Percentiles rank a stretch among this genome's conserved stretches.
These are phyloP conservation scores for Sphaerulina musiva DNA, from an alignment of 2,329 filamentous ascomycete species.

Conservation along the genomic window DNA sequence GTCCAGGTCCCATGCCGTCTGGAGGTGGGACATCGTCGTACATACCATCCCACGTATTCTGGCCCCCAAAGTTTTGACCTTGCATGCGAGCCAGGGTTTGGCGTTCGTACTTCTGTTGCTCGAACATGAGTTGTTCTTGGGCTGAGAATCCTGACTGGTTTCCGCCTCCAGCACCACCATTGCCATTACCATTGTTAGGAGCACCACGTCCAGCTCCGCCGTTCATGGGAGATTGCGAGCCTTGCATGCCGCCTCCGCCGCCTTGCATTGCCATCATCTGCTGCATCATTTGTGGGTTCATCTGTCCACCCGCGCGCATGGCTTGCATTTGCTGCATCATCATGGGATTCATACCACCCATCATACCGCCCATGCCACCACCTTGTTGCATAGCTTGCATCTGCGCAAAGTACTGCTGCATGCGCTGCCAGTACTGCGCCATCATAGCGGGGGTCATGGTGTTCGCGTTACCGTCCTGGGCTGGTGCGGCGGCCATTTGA, in stretches of 20 bases:
- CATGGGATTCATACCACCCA: constrained; percentile 52
- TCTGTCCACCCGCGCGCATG: constrained; percentile 32
- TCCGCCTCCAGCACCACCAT: constrained; percentile 19
- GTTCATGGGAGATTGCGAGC: constrained; percentile 20
- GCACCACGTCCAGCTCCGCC: constrained; percentile 38
- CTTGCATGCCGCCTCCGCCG: constrained; percentile 35
- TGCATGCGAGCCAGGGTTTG: constrained; percentile 54
- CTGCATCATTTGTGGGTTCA: constrained; percentile 54
- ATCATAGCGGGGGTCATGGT: constrained; percentile 94
- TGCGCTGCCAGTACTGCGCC: constrained; percentile 96
- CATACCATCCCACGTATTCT: constrained; percentile 86
- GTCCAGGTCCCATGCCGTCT: constrained; percentile 46
- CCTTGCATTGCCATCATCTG: constrained; percentile 27
- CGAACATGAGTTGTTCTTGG: constrained; percentile 66
- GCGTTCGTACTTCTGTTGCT: constrained; percentile 72
- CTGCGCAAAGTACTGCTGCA: constrained; percentile 93
- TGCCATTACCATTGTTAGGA: constrained; percentile 6
- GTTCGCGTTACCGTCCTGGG: constrained; percentile 32
- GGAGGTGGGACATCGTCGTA: constrained; percentile 92
- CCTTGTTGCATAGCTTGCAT: constrained; percentile 36
- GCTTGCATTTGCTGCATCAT: constrained; percentile 39
- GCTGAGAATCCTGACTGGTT: constrained; percentile 51
- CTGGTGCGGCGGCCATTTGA: constrained; percentile 24
- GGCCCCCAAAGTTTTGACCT: constrained; percentile 39
- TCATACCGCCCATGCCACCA: constrained; percentile 51